Percentiles rank a stretch among this genome's conserved stretches.
These are phyloP conservation scores for Talaromyces sp. DNA, from an alignment of 2,329 filamentous ascomycete genomes.

Conservation along the genomic window DNA sequence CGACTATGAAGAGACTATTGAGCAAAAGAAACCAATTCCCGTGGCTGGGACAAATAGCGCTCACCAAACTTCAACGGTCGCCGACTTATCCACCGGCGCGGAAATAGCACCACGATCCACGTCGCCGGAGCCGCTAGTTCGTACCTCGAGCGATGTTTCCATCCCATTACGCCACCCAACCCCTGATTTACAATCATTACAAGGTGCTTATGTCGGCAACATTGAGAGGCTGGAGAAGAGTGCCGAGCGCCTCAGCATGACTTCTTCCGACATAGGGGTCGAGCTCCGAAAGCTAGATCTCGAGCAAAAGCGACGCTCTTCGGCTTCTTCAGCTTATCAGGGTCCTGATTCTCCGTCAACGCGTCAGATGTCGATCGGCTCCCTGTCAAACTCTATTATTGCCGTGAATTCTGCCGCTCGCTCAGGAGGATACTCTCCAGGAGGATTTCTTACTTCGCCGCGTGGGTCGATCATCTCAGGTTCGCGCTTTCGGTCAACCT, in stretches of 20 bases:
- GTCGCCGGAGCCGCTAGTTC: conserved; percentile 34
- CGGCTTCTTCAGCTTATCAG: conserved; percentile 24
- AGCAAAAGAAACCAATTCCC: conserved; percentile 20
- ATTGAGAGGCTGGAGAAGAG: conserved; percentile 49
- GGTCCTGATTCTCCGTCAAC: conserved; percentile 19
- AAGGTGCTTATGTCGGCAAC: conserved; percentile 51
- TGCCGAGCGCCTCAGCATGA: conserved; percentile 48
- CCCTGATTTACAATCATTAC: conserved; percentile 49
- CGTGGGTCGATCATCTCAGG: conserved; percentile 43
- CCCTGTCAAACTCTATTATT: conserved; percentile 43
- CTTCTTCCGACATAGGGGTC: conserved; percentile 43
- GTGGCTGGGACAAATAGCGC: neutral
- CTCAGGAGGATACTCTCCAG: conserved; percentile 42
- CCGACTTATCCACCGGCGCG: neutral
- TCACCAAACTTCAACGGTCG: conserved; percentile 9
- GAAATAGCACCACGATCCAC: conserved; percentile 14
- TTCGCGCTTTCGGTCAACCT: conserved; percentile 36
- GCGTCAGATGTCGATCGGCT: conserved; percentile 36
- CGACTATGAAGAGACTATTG: conserved; percentile 38
- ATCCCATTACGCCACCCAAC: conserved; percentile 48
- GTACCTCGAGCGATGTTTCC: conserved; percentile 40
- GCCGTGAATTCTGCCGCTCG: conserved; percentile 34
- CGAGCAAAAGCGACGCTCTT: conserved; percentile 44
- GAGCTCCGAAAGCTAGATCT: conserved; percentile 47
- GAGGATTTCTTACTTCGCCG: conserved; percentile 38